Evolutionary conservation across 306 rosid species (phyloP), one percentile per base, ranked within the genome.

Genomic region (Quercus gilva): DNA sequence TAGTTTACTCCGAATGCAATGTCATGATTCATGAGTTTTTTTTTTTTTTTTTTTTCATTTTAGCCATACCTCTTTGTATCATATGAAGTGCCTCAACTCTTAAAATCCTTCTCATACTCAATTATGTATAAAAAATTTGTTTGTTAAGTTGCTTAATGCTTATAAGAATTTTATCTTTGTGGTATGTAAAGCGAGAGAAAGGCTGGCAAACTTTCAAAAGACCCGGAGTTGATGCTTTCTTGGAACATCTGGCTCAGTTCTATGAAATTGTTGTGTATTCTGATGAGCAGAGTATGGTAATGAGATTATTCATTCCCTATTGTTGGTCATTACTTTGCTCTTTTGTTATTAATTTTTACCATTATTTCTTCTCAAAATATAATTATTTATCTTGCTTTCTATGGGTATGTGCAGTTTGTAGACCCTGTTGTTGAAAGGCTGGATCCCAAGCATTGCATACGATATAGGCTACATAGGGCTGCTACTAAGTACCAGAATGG

Each of bases 161-260:
- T 49, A 61, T 85, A 73, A 31, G 20, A 29, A 37, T 57, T 74
- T 71, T 75, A 52, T 82, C 74, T 80, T 61, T 64, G 81, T 85
- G 85, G 63, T 71, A 26, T 86, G 79, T 82, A 80, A 79, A 95
- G 99, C 83, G 99, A 79, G 98, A 95, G 77, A 95, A 94, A 74
- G 92, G 99, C 60, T 95, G 99, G 99, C 97, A 91, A 83, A 95
- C 99, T 7, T 85, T 95, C 80, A 95, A 95, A 82, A 90, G 99
- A 80, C 99, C 99, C 55, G 99, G 99, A 60, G 97, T 95, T 72
- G 99, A 95, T 88, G 91, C 97, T 29, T 95, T 95, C 88, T 88
- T 95, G 90, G 99, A 95, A 83, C 97, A 95, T 78, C 89, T 95
- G 73, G 97, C 94, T 49, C 97, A 93, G 59, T 95, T 81, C 87